Conservation (phyloP, 345 rosid species). For the Gossypium turneri region DNA sequence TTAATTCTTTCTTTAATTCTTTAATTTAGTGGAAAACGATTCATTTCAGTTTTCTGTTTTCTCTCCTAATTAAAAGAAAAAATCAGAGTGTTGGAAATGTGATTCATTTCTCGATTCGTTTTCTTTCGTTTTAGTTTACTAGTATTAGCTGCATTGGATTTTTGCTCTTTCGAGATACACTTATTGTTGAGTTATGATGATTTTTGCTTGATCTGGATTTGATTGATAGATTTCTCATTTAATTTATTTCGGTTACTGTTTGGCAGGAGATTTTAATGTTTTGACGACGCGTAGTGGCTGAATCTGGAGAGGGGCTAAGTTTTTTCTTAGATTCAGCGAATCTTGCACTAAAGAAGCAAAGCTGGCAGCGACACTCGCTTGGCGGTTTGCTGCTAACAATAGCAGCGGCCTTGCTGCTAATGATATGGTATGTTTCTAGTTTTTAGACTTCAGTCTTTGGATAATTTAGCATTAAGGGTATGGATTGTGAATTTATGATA, state of each 20-base stretch:
- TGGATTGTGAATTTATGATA: not conserved
- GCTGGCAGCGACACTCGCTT: conserved; percentile 79
- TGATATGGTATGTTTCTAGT: conserved; percentile 47
- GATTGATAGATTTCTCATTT: conserved; percentile 9
- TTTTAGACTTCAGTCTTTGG: not conserved
- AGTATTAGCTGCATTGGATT: conserved; percentile 2
- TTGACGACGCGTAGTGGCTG: conserved; percentile 38
- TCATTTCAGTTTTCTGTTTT: too few relatives aligned
- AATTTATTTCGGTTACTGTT: not conserved
- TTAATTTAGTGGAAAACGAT: not conserved
- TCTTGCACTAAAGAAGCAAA: conserved; percentile 41
- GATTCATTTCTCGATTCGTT: not conserved
- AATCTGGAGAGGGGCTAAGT: conserved; percentile 58
- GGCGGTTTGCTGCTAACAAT: conserved; percentile 77
- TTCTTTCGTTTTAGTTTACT: conserved; percentile 3
- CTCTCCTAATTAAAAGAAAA: too few relatives aligned
- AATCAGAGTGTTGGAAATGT: conserved; percentile 3
- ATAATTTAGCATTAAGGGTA: not conserved
- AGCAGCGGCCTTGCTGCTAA: conserved; percentile 65
- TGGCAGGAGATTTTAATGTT: conserved; percentile 63
- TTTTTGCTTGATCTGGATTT: conserved; percentile 36
- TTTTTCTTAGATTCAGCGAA: conserved; percentile 24
- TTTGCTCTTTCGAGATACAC: conserved; percentile 4
- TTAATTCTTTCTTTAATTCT: not conserved
- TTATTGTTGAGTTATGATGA: not conserved